Evolutionary conservation across 75 land plant genomes (phyloP).

Genomic region (Pinus tabuliformis): DNA sequence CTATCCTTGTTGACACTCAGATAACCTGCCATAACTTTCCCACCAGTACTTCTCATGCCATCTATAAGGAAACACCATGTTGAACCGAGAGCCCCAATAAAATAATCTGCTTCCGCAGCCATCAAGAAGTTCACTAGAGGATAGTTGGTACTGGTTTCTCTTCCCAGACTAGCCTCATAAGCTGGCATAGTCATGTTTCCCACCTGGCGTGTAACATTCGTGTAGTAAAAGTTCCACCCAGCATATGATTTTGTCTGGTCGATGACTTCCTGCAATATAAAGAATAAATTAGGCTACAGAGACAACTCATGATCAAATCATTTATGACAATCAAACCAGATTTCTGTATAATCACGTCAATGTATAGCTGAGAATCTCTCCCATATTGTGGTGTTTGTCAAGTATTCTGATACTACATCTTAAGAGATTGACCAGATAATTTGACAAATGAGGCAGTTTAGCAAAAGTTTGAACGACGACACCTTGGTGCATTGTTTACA

Average conservation of each 20-base stretch:
- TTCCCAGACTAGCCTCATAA: slow-evolving; percentile 79
- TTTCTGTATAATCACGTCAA: no score
- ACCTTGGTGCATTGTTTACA: no score
- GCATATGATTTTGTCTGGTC: slow-evolving; percentile 47
- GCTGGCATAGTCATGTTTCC: slow-evolving; percentile 69
- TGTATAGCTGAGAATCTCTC: no score
- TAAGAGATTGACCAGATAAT: no score
- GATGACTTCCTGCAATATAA: slow-evolving; percentile 57
- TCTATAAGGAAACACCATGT: slow-evolving; percentile 36
- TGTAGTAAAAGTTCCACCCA: slow-evolving; percentile 79
- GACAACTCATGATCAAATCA: background rate
- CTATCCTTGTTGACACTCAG: slow-evolving; percentile 85
- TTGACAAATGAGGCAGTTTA: no score
- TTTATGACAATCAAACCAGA: no score
- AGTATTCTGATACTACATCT: no score
- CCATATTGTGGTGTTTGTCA: no score
- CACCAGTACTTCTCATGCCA: slow-evolving; percentile 60
- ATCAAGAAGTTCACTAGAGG: slow-evolving; percentile 82
- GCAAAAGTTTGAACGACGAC: no score
- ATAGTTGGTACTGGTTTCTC: slow-evolving; percentile 70
- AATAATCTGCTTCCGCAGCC: slow-evolving; percentile 78
- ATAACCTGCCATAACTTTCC: slow-evolving; percentile 88
- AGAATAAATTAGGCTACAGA: background rate
- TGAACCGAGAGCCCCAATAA: slow-evolving; percentile 57
- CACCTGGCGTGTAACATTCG: slow-evolving; percentile 62